phyloP scores from a whole-genome alignment of 2,329 filamentous ascomycete genomes.

The Elsinoe fawcettii region DNA sequence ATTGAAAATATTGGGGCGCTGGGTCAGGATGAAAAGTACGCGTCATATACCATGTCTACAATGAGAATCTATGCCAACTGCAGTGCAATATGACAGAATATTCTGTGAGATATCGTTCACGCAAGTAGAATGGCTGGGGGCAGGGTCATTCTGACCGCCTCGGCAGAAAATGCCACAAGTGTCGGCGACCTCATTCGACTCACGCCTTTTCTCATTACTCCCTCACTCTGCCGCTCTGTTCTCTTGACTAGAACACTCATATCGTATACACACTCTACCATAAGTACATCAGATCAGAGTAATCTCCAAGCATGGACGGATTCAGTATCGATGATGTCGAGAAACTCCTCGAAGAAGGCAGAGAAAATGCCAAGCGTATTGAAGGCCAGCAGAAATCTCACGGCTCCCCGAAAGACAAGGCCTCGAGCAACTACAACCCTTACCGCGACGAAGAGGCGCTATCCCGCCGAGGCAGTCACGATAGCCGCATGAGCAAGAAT shows the following conservation, averaged over 20 bases:
- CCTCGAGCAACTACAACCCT: slow-evolving; percentile 17
- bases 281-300: background rate
- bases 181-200: background rate
- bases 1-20: background rate
- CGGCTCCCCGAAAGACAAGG: slow-evolving; percentile 6
- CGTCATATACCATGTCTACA: slow-evolving; percentile 1
- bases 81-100: background rate
- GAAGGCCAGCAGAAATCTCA: slow-evolving; percentile 25
- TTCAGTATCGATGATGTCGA: slow-evolving; percentile 18
- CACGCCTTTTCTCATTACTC: background rate
- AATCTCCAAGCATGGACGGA: background rate
- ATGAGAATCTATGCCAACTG: background rate
- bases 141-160: background rate
- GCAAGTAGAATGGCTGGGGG: background rate
- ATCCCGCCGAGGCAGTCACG: slow-evolving; percentile 19
- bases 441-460: slow-evolving; percentile 24
- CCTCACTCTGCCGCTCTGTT: background rate
- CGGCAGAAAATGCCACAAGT: background rate
- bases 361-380: slow-evolving; percentile 29
- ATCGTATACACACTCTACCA: background rate
- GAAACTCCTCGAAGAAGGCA: slow-evolving; percentile 27
- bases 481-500: slow-evolving; percentile 29
- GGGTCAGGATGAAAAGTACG: background rate
- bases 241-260: slow-evolving; percentile 12
- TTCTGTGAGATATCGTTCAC: background rate